phyloP scores from a whole-genome alignment of 441 rosid species.

The Jatropha podagrica region DNA sequence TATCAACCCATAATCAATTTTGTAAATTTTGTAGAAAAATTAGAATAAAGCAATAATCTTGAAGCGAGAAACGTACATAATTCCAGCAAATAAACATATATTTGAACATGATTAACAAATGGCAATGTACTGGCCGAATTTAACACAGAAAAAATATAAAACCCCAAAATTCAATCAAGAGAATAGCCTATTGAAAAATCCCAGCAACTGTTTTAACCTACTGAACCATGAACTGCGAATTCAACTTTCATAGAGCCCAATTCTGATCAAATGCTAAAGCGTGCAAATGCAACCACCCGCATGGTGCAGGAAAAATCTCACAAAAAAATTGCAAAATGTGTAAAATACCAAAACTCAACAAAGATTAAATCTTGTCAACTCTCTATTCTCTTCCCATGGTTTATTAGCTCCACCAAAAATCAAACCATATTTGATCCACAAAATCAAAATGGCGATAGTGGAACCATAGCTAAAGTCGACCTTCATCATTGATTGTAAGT shows the following conservation, averaged over 20 bases:
- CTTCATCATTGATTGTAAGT: not conserved
- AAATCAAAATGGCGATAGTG: not conserved
- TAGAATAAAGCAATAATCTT: not conserved
- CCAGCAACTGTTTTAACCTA: not conserved
- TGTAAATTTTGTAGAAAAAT: not conserved
- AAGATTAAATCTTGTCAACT: not conserved
- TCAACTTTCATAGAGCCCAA: not conserved
- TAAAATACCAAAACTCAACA: not conserved
- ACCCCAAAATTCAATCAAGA: not conserved
- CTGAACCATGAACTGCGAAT: not conserved
- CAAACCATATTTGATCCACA: not conserved
- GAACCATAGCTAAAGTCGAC: not conserved
- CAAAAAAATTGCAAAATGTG: not conserved
- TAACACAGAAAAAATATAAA: not conserved
- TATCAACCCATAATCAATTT: constrained; percentile 1
- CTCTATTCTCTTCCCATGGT: not conserved
- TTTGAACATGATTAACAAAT: not conserved
- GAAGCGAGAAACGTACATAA: not conserved
- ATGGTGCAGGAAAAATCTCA: not conserved
- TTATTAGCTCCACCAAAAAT: not conserved
- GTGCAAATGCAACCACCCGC: not conserved
- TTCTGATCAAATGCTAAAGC: not conserved
- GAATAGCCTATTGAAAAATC: too few relatives aligned
- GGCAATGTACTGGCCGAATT: not conserved
- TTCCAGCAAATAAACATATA: not conserved